Conservation (phyloP, 2,329 filamentous ascomycete species). For the Thielaviopsis populi region DNA sequence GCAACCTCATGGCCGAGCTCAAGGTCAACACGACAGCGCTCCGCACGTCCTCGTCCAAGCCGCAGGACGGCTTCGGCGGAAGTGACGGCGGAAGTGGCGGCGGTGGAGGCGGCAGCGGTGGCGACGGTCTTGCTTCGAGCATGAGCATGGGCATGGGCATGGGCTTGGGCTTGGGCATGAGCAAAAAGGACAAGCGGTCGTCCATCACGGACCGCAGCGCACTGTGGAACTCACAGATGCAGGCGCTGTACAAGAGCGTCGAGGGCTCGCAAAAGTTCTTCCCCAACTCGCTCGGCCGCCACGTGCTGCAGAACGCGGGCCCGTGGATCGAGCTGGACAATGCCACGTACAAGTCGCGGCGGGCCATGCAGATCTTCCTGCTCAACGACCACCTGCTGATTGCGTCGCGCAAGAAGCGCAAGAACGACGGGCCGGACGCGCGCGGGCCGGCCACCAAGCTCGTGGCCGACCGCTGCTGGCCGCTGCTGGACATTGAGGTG, state of each 20-base stretch:
- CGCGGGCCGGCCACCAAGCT: slow-evolving; percentile 54
- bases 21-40: slow-evolving; percentile 60
- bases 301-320: slow-evolving; percentile 83
- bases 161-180: slow-evolving; percentile 38
- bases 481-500: slow-evolving; percentile 80
- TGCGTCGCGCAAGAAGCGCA: slow-evolving; percentile 84
- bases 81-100: slow-evolving; percentile 20
- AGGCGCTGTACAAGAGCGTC: slow-evolving; percentile 89
- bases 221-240: slow-evolving; percentile 55
- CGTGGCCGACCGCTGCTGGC: slow-evolving; percentile 89
- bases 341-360: slow-evolving; percentile 84
- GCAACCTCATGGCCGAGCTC: slow-evolving; percentile 82
- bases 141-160: slow-evolving; percentile 30
- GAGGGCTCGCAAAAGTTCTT: slow-evolving; percentile 96
- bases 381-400: slow-evolving; percentile 90
- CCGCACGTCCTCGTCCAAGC: slow-evolving; percentile 41
- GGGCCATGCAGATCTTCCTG: slow-evolving; percentile 80
- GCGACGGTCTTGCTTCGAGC: slow-evolving; percentile 35
- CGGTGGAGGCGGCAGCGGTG: slow-evolving; percentile 33
- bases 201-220: slow-evolving; percentile 61
- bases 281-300: slow-evolving; percentile 76
- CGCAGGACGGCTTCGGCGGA: slow-evolving; percentile 27
- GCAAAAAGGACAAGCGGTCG: slow-evolving; percentile 69
- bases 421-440: slow-evolving; percentile 48
- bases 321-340: slow-evolving; percentile 95